phyloP scores from a whole-genome alignment of 2,329 filamentous ascomycete species.

The Lithohypha guttulata region DNA sequence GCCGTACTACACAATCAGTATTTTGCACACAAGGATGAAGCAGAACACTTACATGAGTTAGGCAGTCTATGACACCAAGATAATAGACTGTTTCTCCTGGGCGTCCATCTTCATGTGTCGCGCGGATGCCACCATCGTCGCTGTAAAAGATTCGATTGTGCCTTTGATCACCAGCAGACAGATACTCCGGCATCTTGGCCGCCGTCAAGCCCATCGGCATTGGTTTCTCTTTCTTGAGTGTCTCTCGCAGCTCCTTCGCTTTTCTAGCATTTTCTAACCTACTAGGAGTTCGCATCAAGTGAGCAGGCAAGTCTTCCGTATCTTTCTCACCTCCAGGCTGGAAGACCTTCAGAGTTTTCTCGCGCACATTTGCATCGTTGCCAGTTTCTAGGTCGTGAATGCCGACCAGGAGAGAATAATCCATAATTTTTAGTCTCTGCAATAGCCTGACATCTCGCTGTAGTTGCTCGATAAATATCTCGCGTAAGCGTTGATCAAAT shows the following conservation, averaged over 20 bases:
- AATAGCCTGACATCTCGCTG: constrained; percentile 75
- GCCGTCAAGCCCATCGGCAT: constrained; percentile 79
- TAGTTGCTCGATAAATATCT: constrained; percentile 79
- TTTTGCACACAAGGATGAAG: not conserved
- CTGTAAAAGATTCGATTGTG: constrained; percentile 78
- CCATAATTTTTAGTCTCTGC: constrained; percentile 90
- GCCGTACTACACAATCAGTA: constrained; percentile 55
- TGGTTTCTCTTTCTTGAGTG: constrained; percentile 84
- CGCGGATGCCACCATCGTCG: constrained; percentile 85
- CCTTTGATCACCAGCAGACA: constrained; percentile 55
- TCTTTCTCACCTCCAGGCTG: constrained; percentile 68
- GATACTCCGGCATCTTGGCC: constrained; percentile 81
- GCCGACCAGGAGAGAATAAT: constrained; percentile 89
- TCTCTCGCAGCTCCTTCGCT: constrained; percentile 78
- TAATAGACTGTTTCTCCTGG: constrained; percentile 93
- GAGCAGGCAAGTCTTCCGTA: constrained; percentile 46
- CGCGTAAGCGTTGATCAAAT: constrained; percentile 78
- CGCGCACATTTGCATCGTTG: constrained; percentile 85
- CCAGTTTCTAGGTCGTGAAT: constrained; percentile 84
- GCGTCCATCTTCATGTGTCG: constrained; percentile 79
- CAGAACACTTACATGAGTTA: constrained; percentile 70
- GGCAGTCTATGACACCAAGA: constrained; percentile 92
- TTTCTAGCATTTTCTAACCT: constrained; percentile 87
- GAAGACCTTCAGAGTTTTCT: constrained; percentile 87
- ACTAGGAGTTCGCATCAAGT: constrained; percentile 79